These are phyloP conservation scores for Odonthalia washingtoniensis DNA, from an alignment of 31 red algal genomes.

Conservation along the genomic window DNA sequence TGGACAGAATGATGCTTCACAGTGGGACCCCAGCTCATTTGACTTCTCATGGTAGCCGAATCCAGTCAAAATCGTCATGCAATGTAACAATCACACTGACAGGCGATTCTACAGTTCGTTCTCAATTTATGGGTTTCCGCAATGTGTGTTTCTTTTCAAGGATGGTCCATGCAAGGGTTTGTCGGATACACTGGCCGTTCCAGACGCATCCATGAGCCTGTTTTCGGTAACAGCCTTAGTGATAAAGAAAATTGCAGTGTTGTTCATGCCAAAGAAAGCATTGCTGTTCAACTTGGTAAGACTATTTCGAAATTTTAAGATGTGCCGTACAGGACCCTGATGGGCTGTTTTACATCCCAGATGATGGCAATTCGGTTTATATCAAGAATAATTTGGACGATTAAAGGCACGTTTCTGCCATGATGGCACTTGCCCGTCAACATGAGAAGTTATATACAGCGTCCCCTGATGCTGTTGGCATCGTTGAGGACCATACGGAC, in stretches of 20 bases:
- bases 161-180: conserved; percentile 16
- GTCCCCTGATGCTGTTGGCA: neutral
- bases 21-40: conserved; percentile 40
- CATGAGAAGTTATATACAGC: neutral
- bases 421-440: neutral
- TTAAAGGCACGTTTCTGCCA: neutral
- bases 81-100: conserved; percentile 21
- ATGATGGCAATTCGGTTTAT: neutral
- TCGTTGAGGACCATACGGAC: neutral
- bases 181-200: conserved; percentile 30
- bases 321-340: neutral
- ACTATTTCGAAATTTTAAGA: neutral
- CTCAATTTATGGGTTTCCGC: conserved; percentile 12
- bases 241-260: conserved; percentile 30
- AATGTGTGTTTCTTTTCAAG: conserved; percentile 3
- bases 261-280: conserved; percentile 12
- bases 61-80: neutral
- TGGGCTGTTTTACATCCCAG: neutral
- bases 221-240: conserved; percentile 49
- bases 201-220: conserved; percentile 40
- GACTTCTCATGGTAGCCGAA: neutral
- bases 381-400: neutral
- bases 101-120: conserved; percentile 26
- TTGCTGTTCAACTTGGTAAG: neutral
- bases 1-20: conserved; percentile 25